Percentiles rank a stretch among this genome's conserved stretches.
These are phyloP conservation scores for Rhodamnia argentea DNA, from an alignment of 345 rosid genomes.

Conservation along the genomic window DNA sequence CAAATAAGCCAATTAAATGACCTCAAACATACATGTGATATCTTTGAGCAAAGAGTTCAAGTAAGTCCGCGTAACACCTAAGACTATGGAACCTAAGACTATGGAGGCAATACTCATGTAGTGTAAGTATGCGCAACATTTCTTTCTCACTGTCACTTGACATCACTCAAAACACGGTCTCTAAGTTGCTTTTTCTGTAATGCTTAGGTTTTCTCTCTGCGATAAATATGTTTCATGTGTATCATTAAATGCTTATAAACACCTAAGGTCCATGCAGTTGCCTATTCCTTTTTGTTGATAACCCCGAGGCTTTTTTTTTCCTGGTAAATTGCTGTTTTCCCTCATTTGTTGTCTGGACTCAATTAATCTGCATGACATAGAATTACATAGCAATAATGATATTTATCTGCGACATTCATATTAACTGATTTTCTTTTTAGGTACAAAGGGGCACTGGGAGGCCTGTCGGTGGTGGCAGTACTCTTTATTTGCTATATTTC, in stretches of 20 bases:
- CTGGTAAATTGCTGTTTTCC: not conserved
- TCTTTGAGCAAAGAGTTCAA: not conserved
- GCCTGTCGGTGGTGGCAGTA: slow-evolving; percentile 72
- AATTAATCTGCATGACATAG: not conserved
- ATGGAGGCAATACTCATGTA: not conserved
- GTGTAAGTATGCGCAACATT: not conserved
- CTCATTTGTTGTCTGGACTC: not conserved
- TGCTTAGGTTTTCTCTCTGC: not conserved
- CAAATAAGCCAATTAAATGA: not conserved
- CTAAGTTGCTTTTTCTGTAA: not conserved
- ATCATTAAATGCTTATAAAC: not conserved
- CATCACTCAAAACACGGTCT: not conserved
- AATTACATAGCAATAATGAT: not conserved
- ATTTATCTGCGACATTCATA: not conserved
- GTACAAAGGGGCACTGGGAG: slow-evolving; percentile 86
- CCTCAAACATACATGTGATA: not conserved
- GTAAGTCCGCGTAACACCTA: not conserved
- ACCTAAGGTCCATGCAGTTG: not conserved
- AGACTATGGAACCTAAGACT: no score
- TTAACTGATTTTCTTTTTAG: slow-evolving; percentile 21
- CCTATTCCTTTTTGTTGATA: not conserved
- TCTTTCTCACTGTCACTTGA: not conserved
- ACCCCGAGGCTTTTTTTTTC: not conserved
- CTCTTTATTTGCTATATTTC: slow-evolving; percentile 58
- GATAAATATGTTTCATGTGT: not conserved